Conservation (phyloP, 805 yeast genomes). For the Candida boleticola region DNA sequence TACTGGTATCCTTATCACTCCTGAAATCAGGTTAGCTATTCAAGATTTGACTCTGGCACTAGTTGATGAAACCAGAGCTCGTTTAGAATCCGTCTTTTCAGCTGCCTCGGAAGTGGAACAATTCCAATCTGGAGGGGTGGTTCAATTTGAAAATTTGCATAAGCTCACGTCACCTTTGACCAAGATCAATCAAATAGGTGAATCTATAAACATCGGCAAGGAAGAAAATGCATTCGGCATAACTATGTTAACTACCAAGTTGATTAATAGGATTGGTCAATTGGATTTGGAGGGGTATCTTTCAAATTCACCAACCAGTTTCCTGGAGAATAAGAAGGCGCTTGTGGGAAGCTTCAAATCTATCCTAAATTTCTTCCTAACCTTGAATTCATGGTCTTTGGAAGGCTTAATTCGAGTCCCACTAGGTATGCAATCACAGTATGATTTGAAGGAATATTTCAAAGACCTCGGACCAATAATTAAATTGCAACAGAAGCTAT, state of each 20-base stretch:
- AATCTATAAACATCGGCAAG: constrained; percentile 17
- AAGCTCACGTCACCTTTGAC: constrained; percentile 10
- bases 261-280: constrained; percentile 7
- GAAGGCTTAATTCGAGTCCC: constrained; percentile 28
- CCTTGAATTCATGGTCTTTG: constrained; percentile 32
- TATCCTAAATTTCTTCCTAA: constrained; percentile 24
- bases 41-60: constrained; percentile 25
- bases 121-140: constrained; percentile 7
- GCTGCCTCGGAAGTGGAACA: constrained; percentile 8
- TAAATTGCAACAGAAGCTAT: not conserved
- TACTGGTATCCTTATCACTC: constrained; percentile 3
- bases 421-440: constrained; percentile 16
- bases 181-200: constrained; percentile 26
- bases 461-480: not conserved
- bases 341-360: constrained; percentile 15
- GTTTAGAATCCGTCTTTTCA: constrained; percentile 7
- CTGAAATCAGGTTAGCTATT: constrained; percentile 19
- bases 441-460: constrained; percentile 17
- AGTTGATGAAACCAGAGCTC: constrained; percentile 15
- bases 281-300: constrained; percentile 19
- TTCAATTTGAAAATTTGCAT: constrained; percentile 5
- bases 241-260: not conserved
- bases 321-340: constrained; percentile 11
- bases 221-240: constrained; percentile 10
- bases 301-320: constrained; percentile 20